Evolutionary conservation across 2,329 filamentous ascomycete species (phyloP), one percentile per base, ranked within the genome.

Genomic region (Ceratocystis smalleyi): DNA sequence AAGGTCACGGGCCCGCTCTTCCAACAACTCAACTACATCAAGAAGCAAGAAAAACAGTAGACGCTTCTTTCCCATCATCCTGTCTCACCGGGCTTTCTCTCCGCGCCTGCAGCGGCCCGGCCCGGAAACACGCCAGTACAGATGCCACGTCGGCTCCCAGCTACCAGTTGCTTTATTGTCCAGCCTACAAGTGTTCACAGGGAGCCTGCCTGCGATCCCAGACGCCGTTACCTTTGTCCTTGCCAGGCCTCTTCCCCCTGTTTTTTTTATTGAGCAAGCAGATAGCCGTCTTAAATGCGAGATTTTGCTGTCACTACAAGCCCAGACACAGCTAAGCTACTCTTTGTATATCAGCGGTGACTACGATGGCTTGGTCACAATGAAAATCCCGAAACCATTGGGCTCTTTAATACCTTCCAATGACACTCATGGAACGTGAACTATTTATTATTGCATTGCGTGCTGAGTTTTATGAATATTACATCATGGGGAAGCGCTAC

Each of bases 1-100:
- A 87, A 88, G 76, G 81, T 92, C 73, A 86, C 84, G 77, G 89
- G 89, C 66, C 89, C 88, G 74, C 78, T 89, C 68, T 91, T 89
- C 70, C 77, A 90, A 72, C 88, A 91, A 76, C 85, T 88, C 73
- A 90, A 91, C 77, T 89, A 89, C 75, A 73, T 85, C 67, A 75
- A 78, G 62, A 80, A 85, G 77, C 73, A 77, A 70, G 75, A 76
- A 47, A 71, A 75, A 24, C 43, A 66, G 59, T 62, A 65, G 49
- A 35, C 32, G 27, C 54, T 57, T 57, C 54, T 5, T 35, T 57
- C 32, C 17, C 27, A 57, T 19, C n/a, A n/a, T 30, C 27, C 54
- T 27, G 24, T 54, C 40, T 24, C 59, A 27, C 59, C 59, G 47
- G 24, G 22, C 40, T 43, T 19, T 40, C 59, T 24, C 22, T 24